Percentiles rank a stretch among this genome's conserved stretches.
These are phyloP conservation scores for Irpex rosettiformis DNA, from an alignment of 1,284 basidiomycete species.

Conservation along the genomic window DNA sequence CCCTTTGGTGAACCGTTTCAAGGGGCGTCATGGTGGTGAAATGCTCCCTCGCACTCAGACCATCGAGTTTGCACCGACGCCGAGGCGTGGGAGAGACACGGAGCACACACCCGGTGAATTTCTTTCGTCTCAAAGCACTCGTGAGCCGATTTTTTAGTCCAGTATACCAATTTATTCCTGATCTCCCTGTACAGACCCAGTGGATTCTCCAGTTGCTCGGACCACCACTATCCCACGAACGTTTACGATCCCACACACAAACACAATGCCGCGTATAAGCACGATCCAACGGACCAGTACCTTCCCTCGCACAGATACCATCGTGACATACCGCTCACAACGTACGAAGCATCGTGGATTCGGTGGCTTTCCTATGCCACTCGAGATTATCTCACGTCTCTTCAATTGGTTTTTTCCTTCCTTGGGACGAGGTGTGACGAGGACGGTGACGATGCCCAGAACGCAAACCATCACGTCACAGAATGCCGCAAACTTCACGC, in stretches of 20 bases:
- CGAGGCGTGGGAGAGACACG: conserved; percentile 18
- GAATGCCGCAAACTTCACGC: conserved; percentile 22
- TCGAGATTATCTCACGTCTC: conserved; percentile 42
- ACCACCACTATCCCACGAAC: conserved; percentile 5
- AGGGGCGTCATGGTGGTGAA: background rate
- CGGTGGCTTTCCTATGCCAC: conserved; percentile 90
- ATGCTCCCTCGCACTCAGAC: conserved; percentile 44
- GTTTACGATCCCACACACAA: conserved; percentile 18
- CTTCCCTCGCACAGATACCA: conserved; percentile 16
- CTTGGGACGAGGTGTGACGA: conserved; percentile 25
- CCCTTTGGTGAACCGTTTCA: conserved; percentile 2
- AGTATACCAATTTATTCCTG: background rate
- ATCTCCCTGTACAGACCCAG: background rate
- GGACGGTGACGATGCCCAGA: conserved; percentile 29
- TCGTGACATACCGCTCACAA: conserved; percentile 15
- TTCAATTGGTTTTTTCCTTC: conserved; percentile 26
- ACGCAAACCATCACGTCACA: conserved; percentile 30
- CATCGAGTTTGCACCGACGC: conserved; percentile 49
- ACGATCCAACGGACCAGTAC: conserved; percentile 19
- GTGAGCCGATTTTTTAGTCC: conserved; percentile 4
- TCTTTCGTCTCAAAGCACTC: background rate
- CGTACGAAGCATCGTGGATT: conserved; percentile 50
- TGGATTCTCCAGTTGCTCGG: background rate
- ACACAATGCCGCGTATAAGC: conserved; percentile 17
- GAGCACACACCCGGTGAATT: conserved; percentile 2